Evolutionary conservation across 108 stramenopile species (phyloP), one percentile per base, ranked within the genome.

Genomic region (Pseudonitzschia multistriata): DNA sequence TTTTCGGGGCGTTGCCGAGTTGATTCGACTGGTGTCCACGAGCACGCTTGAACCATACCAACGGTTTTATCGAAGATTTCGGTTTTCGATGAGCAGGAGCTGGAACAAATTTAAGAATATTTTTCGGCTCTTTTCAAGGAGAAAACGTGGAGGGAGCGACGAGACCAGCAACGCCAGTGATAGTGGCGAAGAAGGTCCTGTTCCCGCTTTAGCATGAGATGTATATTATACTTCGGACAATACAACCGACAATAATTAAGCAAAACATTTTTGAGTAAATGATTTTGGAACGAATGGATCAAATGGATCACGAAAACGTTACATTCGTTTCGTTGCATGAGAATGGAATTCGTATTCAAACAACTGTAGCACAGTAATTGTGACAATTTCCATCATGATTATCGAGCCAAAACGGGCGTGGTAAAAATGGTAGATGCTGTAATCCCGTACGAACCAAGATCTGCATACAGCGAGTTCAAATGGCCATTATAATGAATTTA

Each of bases 1-100:
- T 3, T 88, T 91, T 37, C 63, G 65, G 50, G 87, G 80, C 30
- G 90, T 92, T 28, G 68, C 47, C 0, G 90, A 94, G 68, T 65
- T 91, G 54, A 81, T 94, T 34, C 54, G 60, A 13, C 66, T 91
- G 61, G 75, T 71, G 17, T 64, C 53, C 36, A 50, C 55, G 27
- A 72, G 56, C 37, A 76, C 80, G 19, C 13, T 59, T 5, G 75
- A 72, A 54, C 80, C 74, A 14, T 5, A 72, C 22, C 67, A 39
- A 56, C 70, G 72, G n/a, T 40, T 80, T 31, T 54, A 53, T 21
- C 67, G 56, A 42, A 48, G 70, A 36, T 52, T 71, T 13, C 27
- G 49, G 27, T 33, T 35, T 1, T 60, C 59, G 21, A 29, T 60
- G 11, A 28, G 7, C 3, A 33, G 15, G 30, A n/a, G 59, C 3